Conservation (phyloP, 768 basidiomycete species). For the Mycena venus region DNA sequence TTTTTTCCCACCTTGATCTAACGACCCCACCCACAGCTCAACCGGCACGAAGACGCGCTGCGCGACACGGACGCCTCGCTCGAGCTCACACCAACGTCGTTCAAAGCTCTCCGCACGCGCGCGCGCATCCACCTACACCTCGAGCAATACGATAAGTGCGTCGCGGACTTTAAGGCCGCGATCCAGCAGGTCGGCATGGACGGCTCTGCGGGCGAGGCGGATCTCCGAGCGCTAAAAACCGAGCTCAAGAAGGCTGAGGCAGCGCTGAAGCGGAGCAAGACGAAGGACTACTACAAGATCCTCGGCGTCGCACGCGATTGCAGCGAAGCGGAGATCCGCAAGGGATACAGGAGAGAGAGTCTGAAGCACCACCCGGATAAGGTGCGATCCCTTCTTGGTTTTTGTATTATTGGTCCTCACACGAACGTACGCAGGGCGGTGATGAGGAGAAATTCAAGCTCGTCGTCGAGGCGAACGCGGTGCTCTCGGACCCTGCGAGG, state of each 20-base stretch:
- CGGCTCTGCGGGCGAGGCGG: constrained; percentile 65
- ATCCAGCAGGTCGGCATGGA: constrained; percentile 80
- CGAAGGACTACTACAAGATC: constrained; percentile 92
- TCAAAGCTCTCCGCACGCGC: constrained; percentile 90
- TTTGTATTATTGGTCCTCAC: constrained; percentile 4
- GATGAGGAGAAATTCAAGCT: constrained; percentile 98
- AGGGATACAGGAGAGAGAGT: constrained; percentile 90
- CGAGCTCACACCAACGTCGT: constrained; percentile 70
- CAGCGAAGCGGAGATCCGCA: constrained; percentile 84
- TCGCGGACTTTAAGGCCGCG: constrained; percentile 85
- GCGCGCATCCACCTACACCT: constrained; percentile 83
- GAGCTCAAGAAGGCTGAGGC: constrained; percentile 89
- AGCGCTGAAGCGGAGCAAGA: constrained; percentile 87
- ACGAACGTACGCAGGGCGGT: constrained; percentile 72
- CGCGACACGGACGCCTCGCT: constrained; percentile 80
- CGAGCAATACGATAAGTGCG: constrained; percentile 78
- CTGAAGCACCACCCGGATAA: constrained; percentile 91
- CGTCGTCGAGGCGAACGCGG: constrained; percentile 83
- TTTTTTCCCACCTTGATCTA: background rate
- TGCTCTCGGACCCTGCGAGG: constrained; percentile 82
- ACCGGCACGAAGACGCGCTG: constrained; percentile 76
- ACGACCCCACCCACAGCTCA: constrained; percentile 57
- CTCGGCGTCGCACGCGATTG: constrained; percentile 73
- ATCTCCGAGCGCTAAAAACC: constrained; percentile 68
- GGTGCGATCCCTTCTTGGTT: constrained; percentile 50